Conservation (phyloP, 1,139 yeast species). For the Zhuliangozyma parablackwelliae region DNA sequence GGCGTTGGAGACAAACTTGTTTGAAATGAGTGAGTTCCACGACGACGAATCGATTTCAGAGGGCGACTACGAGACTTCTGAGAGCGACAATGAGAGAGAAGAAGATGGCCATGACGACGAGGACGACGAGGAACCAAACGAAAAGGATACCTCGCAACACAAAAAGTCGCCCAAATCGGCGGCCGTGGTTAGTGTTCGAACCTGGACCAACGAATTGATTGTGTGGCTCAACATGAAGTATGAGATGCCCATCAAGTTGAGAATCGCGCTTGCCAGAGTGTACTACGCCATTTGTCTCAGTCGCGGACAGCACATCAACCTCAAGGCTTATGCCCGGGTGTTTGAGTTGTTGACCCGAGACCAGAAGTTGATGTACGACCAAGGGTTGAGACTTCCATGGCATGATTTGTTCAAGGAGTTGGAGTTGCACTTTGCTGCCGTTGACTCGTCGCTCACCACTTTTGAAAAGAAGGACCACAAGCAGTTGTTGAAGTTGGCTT, state of each 20-base stretch:
- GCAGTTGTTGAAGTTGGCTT: slow-evolving; percentile 41
- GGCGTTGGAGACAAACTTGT: slow-evolving; percentile 51
- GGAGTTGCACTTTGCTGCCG: slow-evolving; percentile 27
- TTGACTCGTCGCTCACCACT: slow-evolving; percentile 26
- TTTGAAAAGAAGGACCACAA: slow-evolving; percentile 42
- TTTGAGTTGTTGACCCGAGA: slow-evolving; percentile 58
- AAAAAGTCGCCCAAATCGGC: slow-evolving; percentile 65
- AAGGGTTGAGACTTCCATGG: slow-evolving; percentile 52
- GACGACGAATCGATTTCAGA: slow-evolving; percentile 37
- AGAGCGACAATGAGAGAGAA: slow-evolving; percentile 28
- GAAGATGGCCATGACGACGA: slow-evolving; percentile 40
- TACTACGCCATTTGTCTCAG: slow-evolving; percentile 71
- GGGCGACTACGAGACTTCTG: slow-evolving; percentile 11
- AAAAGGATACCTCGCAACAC: slow-evolving; percentile 41
- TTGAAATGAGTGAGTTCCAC: slow-evolving; percentile 25
- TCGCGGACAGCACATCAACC: slow-evolving; percentile 67
- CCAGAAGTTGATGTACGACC: slow-evolving; percentile 32
- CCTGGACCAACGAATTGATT: slow-evolving; percentile 85
- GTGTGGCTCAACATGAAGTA: slow-evolving; percentile 80
- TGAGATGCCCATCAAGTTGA: slow-evolving; percentile 66
- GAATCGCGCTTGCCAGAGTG: slow-evolving; percentile 62
- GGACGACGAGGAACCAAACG: slow-evolving; percentile 39
- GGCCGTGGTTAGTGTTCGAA: slow-evolving; percentile 68
- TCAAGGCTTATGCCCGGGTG: slow-evolving; percentile 61
- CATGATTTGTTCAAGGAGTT: slow-evolving; percentile 40